phyloP scores from a whole-genome alignment of 805 yeast species.

The Diddensiella santjacobensis region DNA sequence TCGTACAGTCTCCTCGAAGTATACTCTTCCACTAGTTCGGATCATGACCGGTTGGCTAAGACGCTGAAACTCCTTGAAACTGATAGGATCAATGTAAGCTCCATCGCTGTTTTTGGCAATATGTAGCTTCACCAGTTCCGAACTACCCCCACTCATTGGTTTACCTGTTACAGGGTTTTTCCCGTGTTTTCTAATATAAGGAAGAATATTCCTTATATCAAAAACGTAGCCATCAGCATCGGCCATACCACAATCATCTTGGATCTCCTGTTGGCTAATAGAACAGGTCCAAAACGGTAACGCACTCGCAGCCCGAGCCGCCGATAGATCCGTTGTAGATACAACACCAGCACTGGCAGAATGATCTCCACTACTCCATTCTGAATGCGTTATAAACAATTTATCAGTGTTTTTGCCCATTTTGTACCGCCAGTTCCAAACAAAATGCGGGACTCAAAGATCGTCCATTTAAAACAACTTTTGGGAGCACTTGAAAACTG shows the following conservation, averaged over 20 bases:
- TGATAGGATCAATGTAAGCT: conserved; percentile 33
- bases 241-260: conserved; percentile 25
- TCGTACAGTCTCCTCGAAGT: conserved; percentile 29
- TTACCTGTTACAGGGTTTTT: conserved; percentile 33
- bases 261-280: conserved; percentile 32
- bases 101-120: conserved; percentile 27
- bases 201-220: conserved; percentile 30
- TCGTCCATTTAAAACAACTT: no score
- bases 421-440: no score
- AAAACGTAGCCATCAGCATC: conserved; percentile 32
- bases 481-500: no score
- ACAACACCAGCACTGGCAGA: conserved; percentile 28
- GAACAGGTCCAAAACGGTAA: conserved; percentile 34
- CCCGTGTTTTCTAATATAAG: conserved; percentile 26
- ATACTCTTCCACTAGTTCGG: conserved; percentile 31
- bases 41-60: conserved; percentile 29
- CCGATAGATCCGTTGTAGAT: conserved; percentile 1
- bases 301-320: conserved; percentile 11
- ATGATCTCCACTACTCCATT: conserved; percentile 32
- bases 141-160: conserved; percentile 18
- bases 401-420: conserved; percentile 39
- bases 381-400: conserved; percentile 35
- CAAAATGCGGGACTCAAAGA: no score
- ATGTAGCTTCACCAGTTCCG: conserved; percentile 26
- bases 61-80: conserved; percentile 29